Evolutionary conservation across 352 stramenopile species (phyloP), one percentile per base, ranked within the genome.

Genomic region (Poterioochromonas sp.): DNA sequence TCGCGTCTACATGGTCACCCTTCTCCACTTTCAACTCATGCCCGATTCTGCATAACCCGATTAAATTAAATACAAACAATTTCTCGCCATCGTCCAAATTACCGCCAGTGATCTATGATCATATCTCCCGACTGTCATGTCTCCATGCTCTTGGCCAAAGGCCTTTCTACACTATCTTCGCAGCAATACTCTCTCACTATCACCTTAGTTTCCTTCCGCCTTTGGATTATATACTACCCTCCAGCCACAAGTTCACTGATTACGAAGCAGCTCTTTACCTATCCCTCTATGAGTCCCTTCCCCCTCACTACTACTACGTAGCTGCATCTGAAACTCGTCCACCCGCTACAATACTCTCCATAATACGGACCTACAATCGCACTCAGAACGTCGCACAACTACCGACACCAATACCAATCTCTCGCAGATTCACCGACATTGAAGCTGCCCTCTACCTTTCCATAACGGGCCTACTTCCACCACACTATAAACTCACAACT

Each of bases 51-150:
- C 5, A 68, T 68, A 68, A 68, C 58, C 34, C 58, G 58, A 68
- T 68, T 68, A 68, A 68, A 68, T 68, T 68, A 68, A 68, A 68
- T 68, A 68, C 58, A 68, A 68, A 68, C 58, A 68, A 68, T 39
- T 68, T 68, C 58, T 68, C 58, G 29, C 47, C 47, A 58, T 58
- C 47, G 47, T 58, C 47, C 47, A 58, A 26, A 58, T 58, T 58
- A 58, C 47, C 47, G 26, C 47, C 47, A 26, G 47, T 58, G 47
- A 58, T 58, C 47, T 15, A 15, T 26, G 47, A 58, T 58, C 47
- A 58, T 15, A 26, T 15, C 15, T 15, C 15, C 15, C 15, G 47
- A 26, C 47, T 58, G 47, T 58, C 47, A 58, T 58, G 47, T 58
- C 47, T 58, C 47, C 47, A 58, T 58, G 47, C 47, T 58, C 47